Evolutionary conservation across 352 stramenopile species (phyloP).

Genomic region (Globisporangium okanoganense): DNA sequence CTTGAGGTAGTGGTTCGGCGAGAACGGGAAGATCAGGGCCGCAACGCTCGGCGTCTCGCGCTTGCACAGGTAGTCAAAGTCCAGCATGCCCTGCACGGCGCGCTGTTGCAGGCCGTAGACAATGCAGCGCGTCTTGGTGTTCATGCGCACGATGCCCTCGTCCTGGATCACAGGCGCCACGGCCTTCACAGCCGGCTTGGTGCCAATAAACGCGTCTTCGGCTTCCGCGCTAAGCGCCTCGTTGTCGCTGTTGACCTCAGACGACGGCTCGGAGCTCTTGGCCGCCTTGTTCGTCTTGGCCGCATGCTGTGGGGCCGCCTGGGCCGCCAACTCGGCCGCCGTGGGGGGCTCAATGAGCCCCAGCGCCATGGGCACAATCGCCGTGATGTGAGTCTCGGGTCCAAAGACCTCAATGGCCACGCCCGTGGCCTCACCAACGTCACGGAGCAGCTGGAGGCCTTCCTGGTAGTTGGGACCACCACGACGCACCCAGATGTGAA

Average conservation of each 20-base stretch:
- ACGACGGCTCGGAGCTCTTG: constrained; percentile 8
- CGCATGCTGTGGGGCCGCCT: constrained; percentile 19
- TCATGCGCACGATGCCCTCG: constrained; percentile 83
- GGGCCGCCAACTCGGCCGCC: background rate
- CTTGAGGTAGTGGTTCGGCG: constrained; percentile 94
- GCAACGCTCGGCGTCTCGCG: constrained; percentile 92
- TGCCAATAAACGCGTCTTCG: constrained; percentile 22
- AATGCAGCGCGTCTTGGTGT: constrained; percentile 88
- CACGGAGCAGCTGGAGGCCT: constrained; percentile 91
- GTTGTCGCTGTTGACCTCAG: constrained; percentile 31
- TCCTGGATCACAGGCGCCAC: constrained; percentile 63
- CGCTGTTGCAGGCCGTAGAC: constrained; percentile 95
- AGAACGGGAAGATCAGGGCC: constrained; percentile 94
- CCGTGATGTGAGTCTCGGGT: constrained; percentile 95
- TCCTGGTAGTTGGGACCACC: constrained; percentile 97
- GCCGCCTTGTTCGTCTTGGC: constrained; percentile 20
- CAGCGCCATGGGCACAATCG: constrained; percentile 92
- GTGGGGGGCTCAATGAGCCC: constrained; percentile 77
- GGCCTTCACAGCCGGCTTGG: constrained; percentile 28
- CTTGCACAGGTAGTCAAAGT: constrained; percentile 98
- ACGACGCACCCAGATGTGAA: constrained; percentile 94
- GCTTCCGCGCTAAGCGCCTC: constrained; percentile 15
- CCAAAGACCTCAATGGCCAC: constrained; percentile 95
- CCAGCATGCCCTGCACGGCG: constrained; percentile 96
- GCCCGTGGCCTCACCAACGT: constrained; percentile 83